Evolutionary conservation across 768 basidiomycete species (phyloP).

Genomic region (Tylopilus subfusipes): DNA sequence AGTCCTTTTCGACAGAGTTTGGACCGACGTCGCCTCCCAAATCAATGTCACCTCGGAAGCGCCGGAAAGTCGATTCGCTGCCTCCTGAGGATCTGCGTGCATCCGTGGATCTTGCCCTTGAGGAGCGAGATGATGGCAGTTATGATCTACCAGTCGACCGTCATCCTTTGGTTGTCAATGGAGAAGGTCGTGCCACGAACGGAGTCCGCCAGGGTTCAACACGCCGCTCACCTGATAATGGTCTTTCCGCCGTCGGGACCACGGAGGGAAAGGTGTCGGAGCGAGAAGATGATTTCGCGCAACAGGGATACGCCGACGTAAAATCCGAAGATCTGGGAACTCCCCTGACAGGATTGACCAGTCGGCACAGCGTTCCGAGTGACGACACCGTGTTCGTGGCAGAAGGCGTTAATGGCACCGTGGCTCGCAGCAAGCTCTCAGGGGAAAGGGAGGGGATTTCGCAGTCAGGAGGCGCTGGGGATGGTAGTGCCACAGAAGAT

Average conservation of each 20-base stretch:
- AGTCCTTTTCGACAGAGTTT: constrained; percentile 5
- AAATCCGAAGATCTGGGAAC: constrained; percentile 56
- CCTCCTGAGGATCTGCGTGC: constrained; percentile 19
- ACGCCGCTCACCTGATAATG: not conserved
- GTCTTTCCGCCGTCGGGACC: not conserved
- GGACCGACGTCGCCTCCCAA: constrained; percentile 14
- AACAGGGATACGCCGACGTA: constrained; percentile 28
- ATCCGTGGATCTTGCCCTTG: constrained; percentile 3
- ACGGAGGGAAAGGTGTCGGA: not conserved
- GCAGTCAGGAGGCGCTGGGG: constrained; percentile 1
- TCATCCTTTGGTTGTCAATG: constrained; percentile 10
- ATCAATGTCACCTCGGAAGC: constrained; percentile 38
- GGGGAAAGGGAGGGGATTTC: constrained; percentile 16
- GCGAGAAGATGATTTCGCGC: constrained; percentile 1
- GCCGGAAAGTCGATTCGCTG: constrained; percentile 41
- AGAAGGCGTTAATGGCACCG: constrained; percentile 28
- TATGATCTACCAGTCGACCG: constrained; percentile 5
- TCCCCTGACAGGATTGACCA: constrained; percentile 46
- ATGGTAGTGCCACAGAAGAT: constrained; percentile 5
- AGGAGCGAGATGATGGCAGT: constrained; percentile 3
- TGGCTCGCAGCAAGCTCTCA: constrained; percentile 28
- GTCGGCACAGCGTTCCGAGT: constrained; percentile 53
- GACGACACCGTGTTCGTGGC: constrained; percentile 51
- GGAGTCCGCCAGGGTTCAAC: constrained; percentile 9
- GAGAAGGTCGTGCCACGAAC: constrained; percentile 14